phyloP scores from a whole-genome alignment of 106 monocot species.

The Phalaenopsis equestris region DNA sequence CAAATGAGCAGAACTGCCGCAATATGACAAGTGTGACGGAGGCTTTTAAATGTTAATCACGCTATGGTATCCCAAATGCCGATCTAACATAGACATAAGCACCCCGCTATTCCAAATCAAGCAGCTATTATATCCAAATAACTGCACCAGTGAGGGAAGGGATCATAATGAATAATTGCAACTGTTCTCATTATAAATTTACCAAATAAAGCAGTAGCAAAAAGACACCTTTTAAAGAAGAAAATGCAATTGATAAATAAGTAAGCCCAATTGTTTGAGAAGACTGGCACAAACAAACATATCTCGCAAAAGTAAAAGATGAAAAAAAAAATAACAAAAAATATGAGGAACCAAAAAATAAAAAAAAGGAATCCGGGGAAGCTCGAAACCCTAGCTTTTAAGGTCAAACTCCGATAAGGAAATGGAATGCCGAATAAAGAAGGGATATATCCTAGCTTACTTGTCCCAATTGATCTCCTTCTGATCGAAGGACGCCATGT shows the following conservation, averaged over 20 bases:
- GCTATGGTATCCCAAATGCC: background rate
- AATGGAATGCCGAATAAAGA: background rate
- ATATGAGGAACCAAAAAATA: background rate
- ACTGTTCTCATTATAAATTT: background rate
- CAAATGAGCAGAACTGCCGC: background rate
- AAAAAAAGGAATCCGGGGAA: background rate
- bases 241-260: background rate
- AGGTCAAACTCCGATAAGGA: background rate
- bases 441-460: background rate
- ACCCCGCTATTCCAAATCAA: background rate
- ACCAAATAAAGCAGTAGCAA: background rate
- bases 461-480: conserved; percentile 14
- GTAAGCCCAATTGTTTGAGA: background rate
- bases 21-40: background rate
- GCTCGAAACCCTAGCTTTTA: background rate
- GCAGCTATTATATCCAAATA: background rate
- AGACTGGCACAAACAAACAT: background rate
- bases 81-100: background rate
- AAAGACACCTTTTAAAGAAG: background rate
- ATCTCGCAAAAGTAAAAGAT: background rate
- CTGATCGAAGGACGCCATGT: background rate
- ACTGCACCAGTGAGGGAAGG: background rate
- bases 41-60: background rate
- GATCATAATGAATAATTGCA: background rate
- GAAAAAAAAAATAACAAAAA: background rate